These are phyloP conservation scores for Fomes fomentarius DNA, from an alignment of 1,284 basidiomycete species.

Conservation along the genomic window DNA sequence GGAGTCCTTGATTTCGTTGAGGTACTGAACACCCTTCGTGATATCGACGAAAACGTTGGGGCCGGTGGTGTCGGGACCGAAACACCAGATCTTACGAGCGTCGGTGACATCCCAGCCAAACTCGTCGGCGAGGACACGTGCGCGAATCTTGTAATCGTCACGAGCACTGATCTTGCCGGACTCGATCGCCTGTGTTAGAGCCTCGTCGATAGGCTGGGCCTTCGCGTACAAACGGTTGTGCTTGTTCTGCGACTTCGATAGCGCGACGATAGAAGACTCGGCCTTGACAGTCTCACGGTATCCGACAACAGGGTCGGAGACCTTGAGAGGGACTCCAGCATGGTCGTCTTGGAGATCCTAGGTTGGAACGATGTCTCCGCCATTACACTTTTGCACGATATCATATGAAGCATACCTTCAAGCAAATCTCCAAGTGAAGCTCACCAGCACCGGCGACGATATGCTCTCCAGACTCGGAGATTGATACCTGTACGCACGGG, in stretches of 20 bases:
- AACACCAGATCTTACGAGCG: conserved; percentile 99
- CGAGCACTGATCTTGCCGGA: conserved; percentile 84
- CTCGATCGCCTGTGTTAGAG: conserved; percentile 94
- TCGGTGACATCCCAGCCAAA: conserved; percentile 99
- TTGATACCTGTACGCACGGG: conserved; percentile 98
- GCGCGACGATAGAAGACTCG: conserved; percentile 94
- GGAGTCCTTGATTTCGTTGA: conserved; percentile 99
- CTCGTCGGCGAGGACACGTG: conserved; percentile 95
- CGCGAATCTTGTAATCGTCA: conserved; percentile 98
- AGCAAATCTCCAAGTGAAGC: conserved; percentile 98
- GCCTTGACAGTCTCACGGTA: conserved; percentile 98
- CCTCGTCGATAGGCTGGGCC: conserved; percentile 93
- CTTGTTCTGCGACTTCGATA: conserved; percentile 99
- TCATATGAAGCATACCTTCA: conserved; percentile 70
- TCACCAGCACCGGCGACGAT: conserved; percentile 99
- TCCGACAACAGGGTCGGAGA: conserved; percentile 97
- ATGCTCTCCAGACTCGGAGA: conserved; percentile 93
- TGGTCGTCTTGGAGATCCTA: conserved; percentile 99
- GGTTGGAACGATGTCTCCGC: no score
- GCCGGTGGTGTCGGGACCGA: conserved; percentile 98
- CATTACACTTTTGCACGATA: no score
- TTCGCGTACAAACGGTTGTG: conserved; percentile 98
- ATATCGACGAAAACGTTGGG: conserved; percentile 98
- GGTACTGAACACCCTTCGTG: conserved; percentile 98
- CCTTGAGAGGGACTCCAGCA: conserved; percentile 98